These are phyloP conservation scores for Fimicolochytrium jonesii DNA, from an alignment of 192 early-diverging fungal genomes.

Conservation along the genomic window DNA sequence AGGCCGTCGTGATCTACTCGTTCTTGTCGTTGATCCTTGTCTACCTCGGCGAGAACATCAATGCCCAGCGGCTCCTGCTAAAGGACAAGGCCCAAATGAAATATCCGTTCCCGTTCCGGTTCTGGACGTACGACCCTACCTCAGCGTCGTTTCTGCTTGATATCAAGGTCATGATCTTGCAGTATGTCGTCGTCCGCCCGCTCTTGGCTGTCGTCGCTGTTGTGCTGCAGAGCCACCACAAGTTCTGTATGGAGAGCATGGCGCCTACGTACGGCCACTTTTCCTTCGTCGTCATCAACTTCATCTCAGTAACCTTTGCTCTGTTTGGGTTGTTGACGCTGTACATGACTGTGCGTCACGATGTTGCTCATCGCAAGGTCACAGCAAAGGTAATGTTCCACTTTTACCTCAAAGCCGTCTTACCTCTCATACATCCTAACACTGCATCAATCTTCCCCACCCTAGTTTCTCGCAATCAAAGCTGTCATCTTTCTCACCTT, in stretches of 20 bases:
- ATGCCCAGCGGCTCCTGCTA: conserved; percentile 39
- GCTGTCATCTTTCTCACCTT: conserved; percentile 55
- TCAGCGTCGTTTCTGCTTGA: conserved; percentile 46
- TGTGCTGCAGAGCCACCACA: conserved; percentile 40
- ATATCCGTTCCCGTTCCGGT: conserved; percentile 45
- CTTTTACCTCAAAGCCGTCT: background rate
- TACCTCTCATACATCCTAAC: background rate
- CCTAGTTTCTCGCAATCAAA: conserved; percentile 34
- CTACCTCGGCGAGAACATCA: conserved; percentile 51
- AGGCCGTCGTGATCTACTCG: conserved; percentile 64
- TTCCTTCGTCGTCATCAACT: conserved; percentile 59
- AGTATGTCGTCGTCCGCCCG: conserved; percentile 66
- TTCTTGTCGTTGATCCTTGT: conserved; percentile 70
- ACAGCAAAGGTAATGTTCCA: conserved; percentile 21
- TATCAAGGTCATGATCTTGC: conserved; percentile 64
- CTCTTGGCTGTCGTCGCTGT: conserved; percentile 57
- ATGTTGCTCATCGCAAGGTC: conserved; percentile 21
- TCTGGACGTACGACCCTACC: conserved; percentile 59
- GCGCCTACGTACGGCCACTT: conserved; percentile 59
- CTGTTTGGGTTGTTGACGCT: conserved; percentile 65
- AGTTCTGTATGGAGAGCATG: conserved; percentile 60
- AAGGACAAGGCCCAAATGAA: conserved; percentile 32
- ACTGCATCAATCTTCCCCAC: background rate
- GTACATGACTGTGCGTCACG: conserved; percentile 55
- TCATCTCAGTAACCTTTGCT: conserved; percentile 57